Percentiles rank a stretch among this genome's conserved stretches.
These are phyloP conservation scores for Aegilops longissima DNA, from an alignment of 176 grass and related monocot species.

Conservation along the genomic window DNA sequence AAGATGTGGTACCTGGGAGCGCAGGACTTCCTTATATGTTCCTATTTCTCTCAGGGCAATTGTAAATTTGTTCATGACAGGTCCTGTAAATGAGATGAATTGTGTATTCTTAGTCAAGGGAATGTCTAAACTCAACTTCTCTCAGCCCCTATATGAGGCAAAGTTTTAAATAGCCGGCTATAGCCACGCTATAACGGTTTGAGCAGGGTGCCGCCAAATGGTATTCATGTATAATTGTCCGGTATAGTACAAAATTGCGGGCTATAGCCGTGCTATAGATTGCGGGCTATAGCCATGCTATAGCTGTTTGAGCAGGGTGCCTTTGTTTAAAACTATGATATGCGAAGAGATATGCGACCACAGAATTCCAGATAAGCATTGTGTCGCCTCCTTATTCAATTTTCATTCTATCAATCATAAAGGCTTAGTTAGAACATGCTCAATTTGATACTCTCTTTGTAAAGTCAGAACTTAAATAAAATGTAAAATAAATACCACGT, in stretches of 20 bases:
- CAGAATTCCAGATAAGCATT: neutral
- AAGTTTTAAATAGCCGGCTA: no score
- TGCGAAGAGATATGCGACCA: neutral
- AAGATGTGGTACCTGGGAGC: conserved; percentile 72
- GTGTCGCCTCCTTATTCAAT: neutral
- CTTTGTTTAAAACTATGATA: no score
- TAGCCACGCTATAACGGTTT: no score
- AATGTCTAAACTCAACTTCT: conserved; percentile 5
- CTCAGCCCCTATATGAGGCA: neutral
- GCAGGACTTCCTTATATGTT: conserved; percentile 96
- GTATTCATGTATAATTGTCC: no score
- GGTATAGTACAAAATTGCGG: no score
- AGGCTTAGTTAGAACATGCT: neutral
- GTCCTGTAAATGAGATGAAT: conserved; percentile 60
- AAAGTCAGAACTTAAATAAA: conserved; percentile 18
- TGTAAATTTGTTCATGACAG: conserved; percentile 95
- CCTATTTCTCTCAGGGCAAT: conserved; percentile 97
- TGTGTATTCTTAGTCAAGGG: conserved; percentile 30
- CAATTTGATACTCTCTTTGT: neutral
- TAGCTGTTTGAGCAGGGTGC: no score
- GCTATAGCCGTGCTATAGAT: no score
- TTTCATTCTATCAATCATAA: neutral
- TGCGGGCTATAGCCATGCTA: no score
- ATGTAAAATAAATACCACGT: neutral
- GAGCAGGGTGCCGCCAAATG: no score